Evolutionary conservation across 2,329 filamentous ascomycete genomes (phyloP).

Genomic region (Ophiostoma montium): DNA sequence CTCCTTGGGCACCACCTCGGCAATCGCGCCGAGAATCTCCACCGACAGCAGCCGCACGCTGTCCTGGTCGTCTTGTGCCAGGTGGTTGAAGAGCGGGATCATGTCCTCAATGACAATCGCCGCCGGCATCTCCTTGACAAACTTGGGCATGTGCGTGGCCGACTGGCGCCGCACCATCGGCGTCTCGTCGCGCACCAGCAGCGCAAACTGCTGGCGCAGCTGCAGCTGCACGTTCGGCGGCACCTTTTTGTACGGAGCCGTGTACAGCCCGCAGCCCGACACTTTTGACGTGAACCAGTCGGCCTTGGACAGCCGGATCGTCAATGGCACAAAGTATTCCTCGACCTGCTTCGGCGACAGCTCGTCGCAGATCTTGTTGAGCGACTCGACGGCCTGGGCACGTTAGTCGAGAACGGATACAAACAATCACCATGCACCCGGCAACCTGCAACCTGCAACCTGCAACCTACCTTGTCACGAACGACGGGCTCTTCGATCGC

Average conservation of each 20-base stretch:
- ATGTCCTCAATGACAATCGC: conserved; percentile 92
- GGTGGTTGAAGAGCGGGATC: conserved; percentile 96
- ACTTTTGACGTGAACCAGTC: conserved; percentile 99
- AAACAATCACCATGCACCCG: no score
- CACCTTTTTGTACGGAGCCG: conserved; percentile 83
- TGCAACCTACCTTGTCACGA: conserved; percentile 75
- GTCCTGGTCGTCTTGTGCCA: conserved; percentile 93
- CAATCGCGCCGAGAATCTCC: conserved; percentile 89
- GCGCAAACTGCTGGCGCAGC: conserved; percentile 80
- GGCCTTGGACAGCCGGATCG: conserved; percentile 90
- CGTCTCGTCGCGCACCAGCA: conserved; percentile 93
- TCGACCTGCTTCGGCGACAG: conserved; percentile 87
- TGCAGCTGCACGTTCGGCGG: conserved; percentile 77
- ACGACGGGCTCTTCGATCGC: conserved; percentile 97
- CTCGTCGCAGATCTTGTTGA: conserved; percentile 97
- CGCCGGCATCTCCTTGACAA: conserved; percentile 92
- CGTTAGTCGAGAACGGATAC: no score
- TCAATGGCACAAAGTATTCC: conserved; percentile 92
- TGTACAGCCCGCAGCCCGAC: conserved; percentile 91
- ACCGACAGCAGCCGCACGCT: conserved; percentile 92
- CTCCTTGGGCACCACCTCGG: conserved; percentile 94
- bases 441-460: no score
- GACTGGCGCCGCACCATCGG: conserved; percentile 97
- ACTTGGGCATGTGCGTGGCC: conserved; percentile 91
- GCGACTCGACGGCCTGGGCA: conserved; percentile 80